Evolutionary conservation across 2,329 filamentous ascomycete genomes (phyloP).

Genomic region (Bipolaris victoriae): DNA sequence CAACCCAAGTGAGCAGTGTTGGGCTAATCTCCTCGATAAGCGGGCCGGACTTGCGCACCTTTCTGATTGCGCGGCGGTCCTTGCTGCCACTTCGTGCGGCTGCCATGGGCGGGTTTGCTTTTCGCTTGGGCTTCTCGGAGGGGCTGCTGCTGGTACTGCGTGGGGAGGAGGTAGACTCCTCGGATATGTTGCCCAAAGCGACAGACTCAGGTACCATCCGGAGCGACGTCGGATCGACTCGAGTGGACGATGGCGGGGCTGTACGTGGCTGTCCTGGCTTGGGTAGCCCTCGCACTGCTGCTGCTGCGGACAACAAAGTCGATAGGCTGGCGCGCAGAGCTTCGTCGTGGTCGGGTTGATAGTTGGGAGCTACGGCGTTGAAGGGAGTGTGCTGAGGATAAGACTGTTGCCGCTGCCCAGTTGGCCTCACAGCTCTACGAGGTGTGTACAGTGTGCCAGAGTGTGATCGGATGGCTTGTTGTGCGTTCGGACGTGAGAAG

Average conservation of each 20-base stretch:
- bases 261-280: constrained; percentile 59
- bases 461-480: constrained; percentile 45
- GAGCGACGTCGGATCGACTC: constrained; percentile 60
- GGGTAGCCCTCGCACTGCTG: constrained; percentile 80
- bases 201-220: constrained; percentile 66
- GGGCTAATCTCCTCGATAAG: constrained; percentile 58
- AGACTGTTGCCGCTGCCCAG: constrained; percentile 49
- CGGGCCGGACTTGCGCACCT: constrained; percentile 46
- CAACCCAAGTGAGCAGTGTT: constrained; percentile 69
- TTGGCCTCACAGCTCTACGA: constrained; percentile 40
- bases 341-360: constrained; percentile 89
- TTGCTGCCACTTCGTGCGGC: constrained; percentile 51
- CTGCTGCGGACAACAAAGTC: constrained; percentile 91
- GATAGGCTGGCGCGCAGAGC: constrained; percentile 92
- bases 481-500: constrained; percentile 79
- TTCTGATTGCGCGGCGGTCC: constrained; percentile 54
- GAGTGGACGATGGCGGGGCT: constrained; percentile 44
- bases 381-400: constrained; percentile 61
- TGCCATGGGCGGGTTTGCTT: constrained; percentile 44
- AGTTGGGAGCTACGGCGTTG: constrained; percentile 74
- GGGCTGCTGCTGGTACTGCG: constrained; percentile 36
- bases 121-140: constrained; percentile 54
- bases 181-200: constrained; percentile 55
- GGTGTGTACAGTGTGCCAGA: constrained; percentile 58
- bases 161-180: constrained; percentile 37